These are phyloP conservation scores for Pseudozyma tsukubaensis DNA, from an alignment of 1,284 basidiomycete species.

Conservation along the genomic window DNA sequence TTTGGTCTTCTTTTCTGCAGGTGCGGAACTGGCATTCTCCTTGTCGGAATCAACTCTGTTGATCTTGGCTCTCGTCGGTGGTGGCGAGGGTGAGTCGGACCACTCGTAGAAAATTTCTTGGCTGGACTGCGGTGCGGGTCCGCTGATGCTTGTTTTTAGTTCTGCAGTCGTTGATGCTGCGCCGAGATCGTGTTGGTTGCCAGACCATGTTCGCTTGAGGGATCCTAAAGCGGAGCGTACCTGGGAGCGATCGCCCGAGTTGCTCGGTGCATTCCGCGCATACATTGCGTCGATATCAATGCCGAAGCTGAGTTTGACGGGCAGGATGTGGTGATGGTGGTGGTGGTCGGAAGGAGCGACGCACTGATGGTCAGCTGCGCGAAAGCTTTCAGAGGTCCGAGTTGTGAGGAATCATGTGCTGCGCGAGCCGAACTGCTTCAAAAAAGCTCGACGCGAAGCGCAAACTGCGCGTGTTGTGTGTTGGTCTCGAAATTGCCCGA, in stretches of 20 bases:
- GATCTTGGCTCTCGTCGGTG: constrained; percentile 1
- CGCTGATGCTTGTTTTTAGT: constrained; percentile 2
- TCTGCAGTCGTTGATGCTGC: constrained; percentile 13
- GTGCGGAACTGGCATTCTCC: constrained; percentile 21
- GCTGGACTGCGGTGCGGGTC: constrained; percentile 12
- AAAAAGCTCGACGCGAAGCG: too few relatives aligned
- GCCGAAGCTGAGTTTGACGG: background rate
- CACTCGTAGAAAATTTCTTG: constrained; percentile 45
- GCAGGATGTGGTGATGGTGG: background rate
- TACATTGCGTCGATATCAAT: constrained; percentile 11
- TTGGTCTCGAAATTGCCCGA: too few relatives aligned
- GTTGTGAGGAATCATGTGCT: too few relatives aligned
- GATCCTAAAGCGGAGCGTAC: constrained; percentile 43
- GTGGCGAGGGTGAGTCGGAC: constrained; percentile 48
- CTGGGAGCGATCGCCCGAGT: constrained; percentile 20
- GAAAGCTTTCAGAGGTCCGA: too few relatives aligned
- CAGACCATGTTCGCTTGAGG: constrained; percentile 53
- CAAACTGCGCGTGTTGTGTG: too few relatives aligned
- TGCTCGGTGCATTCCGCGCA: constrained; percentile 10
- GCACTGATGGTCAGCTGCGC: too few relatives aligned
- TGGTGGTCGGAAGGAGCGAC: too few relatives aligned
- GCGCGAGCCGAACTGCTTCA: too few relatives aligned
- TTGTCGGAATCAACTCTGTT: constrained; percentile 31
- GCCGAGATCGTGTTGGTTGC: constrained; percentile 52
- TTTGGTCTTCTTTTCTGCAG: constrained; percentile 26